A percentile compares a stretch with the other conserved stretches of the same genome.
phyloP scores from a whole-genome alignment of 495 filamentous ascomycete species.

The Lasiosphaeris hirsuta region DNA sequence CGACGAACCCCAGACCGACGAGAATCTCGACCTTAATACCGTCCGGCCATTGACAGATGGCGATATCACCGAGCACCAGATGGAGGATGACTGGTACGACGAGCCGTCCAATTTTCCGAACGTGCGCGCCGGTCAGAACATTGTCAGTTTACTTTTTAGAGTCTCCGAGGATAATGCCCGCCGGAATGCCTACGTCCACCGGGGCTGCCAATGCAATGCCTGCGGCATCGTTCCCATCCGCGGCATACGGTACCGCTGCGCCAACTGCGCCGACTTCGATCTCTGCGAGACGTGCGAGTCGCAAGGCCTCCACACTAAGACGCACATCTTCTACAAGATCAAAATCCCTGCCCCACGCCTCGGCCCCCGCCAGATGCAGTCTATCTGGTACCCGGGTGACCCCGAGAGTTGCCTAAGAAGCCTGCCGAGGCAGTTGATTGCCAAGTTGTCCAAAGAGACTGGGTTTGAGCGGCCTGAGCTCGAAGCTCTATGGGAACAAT shows the following conservation, averaged over 20 bases:
- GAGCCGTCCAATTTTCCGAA: constrained; percentile 38
- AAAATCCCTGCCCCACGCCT: constrained; percentile 46
- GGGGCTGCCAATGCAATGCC: constrained; percentile 88
- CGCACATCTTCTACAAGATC: constrained; percentile 93
- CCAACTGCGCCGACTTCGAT: constrained; percentile 90
- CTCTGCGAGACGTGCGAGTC: constrained; percentile 87
- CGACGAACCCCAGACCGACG: constrained; percentile 45
- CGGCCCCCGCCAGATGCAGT: constrained; percentile 59
- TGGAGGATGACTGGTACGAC: constrained; percentile 56
- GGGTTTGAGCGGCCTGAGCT: constrained; percentile 78
- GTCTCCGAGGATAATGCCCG: constrained; percentile 81
- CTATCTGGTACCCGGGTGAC: constrained; percentile 88
- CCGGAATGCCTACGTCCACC: constrained; percentile 85
- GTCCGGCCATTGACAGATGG: constrained; percentile 44
- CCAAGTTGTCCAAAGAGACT: constrained; percentile 65
- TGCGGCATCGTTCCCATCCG: constrained; percentile 84
- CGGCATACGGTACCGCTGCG: constrained; percentile 85
- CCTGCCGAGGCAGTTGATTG: constrained; percentile 60
- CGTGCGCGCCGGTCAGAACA: constrained; percentile 65
- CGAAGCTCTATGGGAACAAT: constrained; percentile 94
- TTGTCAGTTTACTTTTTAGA: constrained; percentile 68
- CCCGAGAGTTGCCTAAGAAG: constrained; percentile 59
- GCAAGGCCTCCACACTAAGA: constrained; percentile 79
- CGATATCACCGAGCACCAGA: constrained; percentile 58
- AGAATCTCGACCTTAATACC: constrained; percentile 35